Conservation (phyloP, 345 rosid species). For the Brassica nigra region DNA sequence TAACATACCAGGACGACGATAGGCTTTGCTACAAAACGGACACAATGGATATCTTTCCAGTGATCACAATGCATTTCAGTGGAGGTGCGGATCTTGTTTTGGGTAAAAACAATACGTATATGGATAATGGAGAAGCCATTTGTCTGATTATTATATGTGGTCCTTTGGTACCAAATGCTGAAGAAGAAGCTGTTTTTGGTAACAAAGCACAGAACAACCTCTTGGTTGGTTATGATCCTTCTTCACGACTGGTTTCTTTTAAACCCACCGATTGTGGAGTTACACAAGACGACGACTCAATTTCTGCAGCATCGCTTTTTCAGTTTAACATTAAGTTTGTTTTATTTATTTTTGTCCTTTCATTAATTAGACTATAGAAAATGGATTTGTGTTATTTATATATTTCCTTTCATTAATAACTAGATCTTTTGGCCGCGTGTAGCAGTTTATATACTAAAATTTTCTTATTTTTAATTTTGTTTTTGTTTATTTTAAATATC, state of each 20-base stretch:
- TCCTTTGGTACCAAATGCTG: background rate
- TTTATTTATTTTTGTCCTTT: background rate
- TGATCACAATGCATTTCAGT: background rate
- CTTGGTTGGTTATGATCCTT: background rate
- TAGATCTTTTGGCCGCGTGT: too few relatives aligned
- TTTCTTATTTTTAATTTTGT: too few relatives aligned
- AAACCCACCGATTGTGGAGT: conserved; percentile 8
- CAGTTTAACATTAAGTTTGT: background rate
- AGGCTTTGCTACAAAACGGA: background rate
- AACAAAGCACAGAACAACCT: conserved; percentile 21
- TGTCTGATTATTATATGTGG: background rate
- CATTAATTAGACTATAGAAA: background rate
- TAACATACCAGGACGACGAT: background rate
- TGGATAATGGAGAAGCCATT: background rate
- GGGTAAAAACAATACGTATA: conserved; percentile 4
- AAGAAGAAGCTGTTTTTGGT: background rate
- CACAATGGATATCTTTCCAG: background rate
- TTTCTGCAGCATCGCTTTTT: background rate
- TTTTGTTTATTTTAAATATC: too few relatives aligned
- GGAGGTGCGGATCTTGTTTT: conserved; percentile 7
- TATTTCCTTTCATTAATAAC: too few relatives aligned
- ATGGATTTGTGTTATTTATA: background rate
- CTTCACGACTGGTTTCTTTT: background rate
- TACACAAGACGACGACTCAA: background rate
- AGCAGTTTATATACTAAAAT: too few relatives aligned